Conservation (phyloP, 495 filamentous ascomycete species). For the Cercophora scortea region DNA sequence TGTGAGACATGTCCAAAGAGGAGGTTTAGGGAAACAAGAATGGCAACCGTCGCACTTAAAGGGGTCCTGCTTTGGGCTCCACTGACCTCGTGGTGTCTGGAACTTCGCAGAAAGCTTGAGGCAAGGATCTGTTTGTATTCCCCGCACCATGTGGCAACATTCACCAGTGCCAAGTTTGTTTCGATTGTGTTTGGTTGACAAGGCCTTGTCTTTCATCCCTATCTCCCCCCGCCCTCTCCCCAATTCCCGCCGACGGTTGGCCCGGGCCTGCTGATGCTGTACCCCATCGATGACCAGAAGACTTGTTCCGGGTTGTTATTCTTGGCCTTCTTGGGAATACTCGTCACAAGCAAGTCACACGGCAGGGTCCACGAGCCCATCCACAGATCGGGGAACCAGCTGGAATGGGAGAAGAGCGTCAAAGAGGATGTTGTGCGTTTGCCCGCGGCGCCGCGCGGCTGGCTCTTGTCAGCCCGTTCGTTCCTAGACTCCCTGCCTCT, state of each 20-base stretch:
- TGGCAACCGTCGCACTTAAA: slow-evolving; percentile 23
- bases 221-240: too few species aligned
- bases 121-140: slow-evolving; percentile 21
- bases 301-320: neutral
- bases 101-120: slow-evolving; percentile 15
- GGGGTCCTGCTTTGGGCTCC: slow-evolving; percentile 12
- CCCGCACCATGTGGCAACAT: slow-evolving; percentile 6
- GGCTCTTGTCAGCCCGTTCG: neutral
- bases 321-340: neutral
- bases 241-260: too few species aligned
- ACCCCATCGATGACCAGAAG: too few species aligned
- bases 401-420: neutral
- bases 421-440: slow-evolving; percentile 10
- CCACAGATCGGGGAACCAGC: slow-evolving; percentile 10
- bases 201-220: neutral
- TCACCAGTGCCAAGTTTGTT: neutral
- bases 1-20: slow-evolving; percentile 21
- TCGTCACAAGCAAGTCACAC: slow-evolving; percentile 5
- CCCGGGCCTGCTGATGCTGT: too few species aligned
- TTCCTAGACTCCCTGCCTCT: too few species aligned
- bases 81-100: slow-evolving; percentile 23
- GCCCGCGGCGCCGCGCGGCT: neutral
- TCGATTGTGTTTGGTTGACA: neutral
- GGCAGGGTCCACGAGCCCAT: slow-evolving; percentile 3
- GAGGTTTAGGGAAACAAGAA: neutral